Percentiles rank a stretch among this genome's conserved stretches.
Evolutionary conservation across 2,329 filamentous ascomycete genomes (phyloP).

Genomic region (Fusarium goolgardi): DNA sequence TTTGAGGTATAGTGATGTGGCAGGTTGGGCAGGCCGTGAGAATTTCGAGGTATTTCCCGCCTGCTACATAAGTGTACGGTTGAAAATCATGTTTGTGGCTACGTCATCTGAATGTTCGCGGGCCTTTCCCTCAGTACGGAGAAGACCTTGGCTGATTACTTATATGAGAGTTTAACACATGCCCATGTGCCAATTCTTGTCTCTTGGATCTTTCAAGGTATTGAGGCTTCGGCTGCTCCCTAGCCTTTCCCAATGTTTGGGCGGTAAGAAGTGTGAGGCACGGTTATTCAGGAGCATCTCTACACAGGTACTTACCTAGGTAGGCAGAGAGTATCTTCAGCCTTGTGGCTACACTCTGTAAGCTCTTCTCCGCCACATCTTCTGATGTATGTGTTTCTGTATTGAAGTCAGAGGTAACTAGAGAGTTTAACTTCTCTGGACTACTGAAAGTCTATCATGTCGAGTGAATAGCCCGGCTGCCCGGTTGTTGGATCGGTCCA

Average conservation of each 20-base stretch:
- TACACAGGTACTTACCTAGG: too few species aligned
- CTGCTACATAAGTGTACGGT: not conserved
- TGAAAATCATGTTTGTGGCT: not conserved
- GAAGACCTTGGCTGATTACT: not conserved
- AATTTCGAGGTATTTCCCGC: not conserved
- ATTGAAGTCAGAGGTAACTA: not conserved
- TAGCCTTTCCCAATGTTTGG: not conserved
- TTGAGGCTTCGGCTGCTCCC: not conserved
- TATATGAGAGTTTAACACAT: not conserved
- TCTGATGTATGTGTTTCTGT: not conserved
- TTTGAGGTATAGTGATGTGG: conserved; percentile 24
- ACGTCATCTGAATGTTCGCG: not conserved
- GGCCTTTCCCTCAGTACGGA: not conserved
- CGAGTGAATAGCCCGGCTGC: not conserved
- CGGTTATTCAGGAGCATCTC: not conserved
- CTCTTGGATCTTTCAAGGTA: not conserved
- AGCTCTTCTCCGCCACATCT: not conserved
- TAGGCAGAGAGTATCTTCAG: not conserved
- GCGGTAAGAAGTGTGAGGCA: not conserved
- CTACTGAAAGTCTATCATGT: too few species aligned
- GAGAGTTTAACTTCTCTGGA: not conserved
- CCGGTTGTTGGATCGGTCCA: not conserved
- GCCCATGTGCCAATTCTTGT: not conserved
- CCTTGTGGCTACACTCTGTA: not conserved
- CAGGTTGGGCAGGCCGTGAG: not conserved